These are phyloP conservation scores for Chlorella sp. DNA, from an alignment of 139 green algal species.

Conservation along the genomic window DNA sequence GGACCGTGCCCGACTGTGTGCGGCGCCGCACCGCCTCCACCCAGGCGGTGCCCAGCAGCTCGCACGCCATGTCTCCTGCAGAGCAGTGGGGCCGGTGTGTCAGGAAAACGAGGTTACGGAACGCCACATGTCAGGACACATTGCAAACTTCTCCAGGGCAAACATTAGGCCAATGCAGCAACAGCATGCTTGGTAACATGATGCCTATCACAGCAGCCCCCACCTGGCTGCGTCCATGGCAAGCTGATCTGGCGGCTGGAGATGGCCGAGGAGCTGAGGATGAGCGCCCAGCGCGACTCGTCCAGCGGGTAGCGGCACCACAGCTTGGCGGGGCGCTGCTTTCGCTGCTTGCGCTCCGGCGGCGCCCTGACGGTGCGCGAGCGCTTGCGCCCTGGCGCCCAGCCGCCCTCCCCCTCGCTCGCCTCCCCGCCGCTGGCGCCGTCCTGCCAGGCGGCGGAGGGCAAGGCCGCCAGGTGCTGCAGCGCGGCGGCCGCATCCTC, in stretches of 20 bases:
- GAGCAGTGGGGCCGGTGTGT: not conserved
- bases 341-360: not conserved
- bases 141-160: too few species aligned
- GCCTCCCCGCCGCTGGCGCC: not conserved
- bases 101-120: too few species aligned
- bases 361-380: not conserved
- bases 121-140: too few species aligned
- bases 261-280: slow-evolving; percentile 14
- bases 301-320: slow-evolving; percentile 30
- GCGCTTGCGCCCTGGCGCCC: not conserved
- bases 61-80: slow-evolving; percentile 28
- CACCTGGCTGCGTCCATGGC: slow-evolving; percentile 29
- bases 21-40: not conserved
- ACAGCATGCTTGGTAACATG: too few species aligned
- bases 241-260: slow-evolving; percentile 22
- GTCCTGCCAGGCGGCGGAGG: not conserved
- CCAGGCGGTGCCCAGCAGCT: slow-evolving; percentile 16
- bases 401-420: not conserved
- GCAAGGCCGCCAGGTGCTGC: not conserved
- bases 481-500: not conserved
- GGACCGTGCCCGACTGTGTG: not conserved
- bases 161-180: too few species aligned
- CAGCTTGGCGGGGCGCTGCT: slow-evolving; percentile 22
- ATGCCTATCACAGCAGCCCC: too few species aligned
- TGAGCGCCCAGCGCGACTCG: not conserved